These are phyloP conservation scores for Murraya koenigii DNA, from an alignment of 345 rosid genomes.

Conservation along the genomic window DNA sequence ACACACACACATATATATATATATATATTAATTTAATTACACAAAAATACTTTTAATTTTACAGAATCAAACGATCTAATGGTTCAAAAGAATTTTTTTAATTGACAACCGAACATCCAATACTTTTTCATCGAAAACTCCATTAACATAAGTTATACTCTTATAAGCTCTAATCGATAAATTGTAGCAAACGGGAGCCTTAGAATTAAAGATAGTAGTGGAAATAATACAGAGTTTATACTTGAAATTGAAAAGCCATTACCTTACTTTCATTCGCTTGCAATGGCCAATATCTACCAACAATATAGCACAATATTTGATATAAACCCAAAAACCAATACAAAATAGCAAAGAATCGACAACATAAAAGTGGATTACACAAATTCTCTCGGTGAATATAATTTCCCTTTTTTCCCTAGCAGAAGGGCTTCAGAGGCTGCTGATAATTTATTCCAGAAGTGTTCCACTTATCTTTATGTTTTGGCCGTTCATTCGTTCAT, in stretches of 20 bases:
- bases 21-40: too few relatives aligned
- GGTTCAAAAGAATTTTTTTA: too few relatives aligned
- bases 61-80: too few relatives aligned
- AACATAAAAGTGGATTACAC: not conserved
- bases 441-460: constrained; percentile 7
- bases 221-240: not conserved
- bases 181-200: too few relatives aligned
- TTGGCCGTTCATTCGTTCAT: too few relatives aligned
- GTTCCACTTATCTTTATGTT: too few relatives aligned
- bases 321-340: not conserved
- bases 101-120: too few relatives aligned
- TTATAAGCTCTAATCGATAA: too few relatives aligned
- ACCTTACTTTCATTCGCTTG: not conserved
- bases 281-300: not conserved
- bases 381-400: not conserved
- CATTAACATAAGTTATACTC: too few relatives aligned
- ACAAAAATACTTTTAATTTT: too few relatives aligned
- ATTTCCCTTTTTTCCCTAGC: not conserved
- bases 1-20: too few relatives aligned
- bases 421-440: not conserved
- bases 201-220: not conserved
- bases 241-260: not conserved
- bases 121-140: too few relatives aligned
- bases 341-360: not conserved
- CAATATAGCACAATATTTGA: not conserved